A percentile compares a stretch with the other conserved stretches of the same genome.
Conservation (phyloP, 2,329 filamentous ascomycete genomes). For the Didymella arachidicola region DNA sequence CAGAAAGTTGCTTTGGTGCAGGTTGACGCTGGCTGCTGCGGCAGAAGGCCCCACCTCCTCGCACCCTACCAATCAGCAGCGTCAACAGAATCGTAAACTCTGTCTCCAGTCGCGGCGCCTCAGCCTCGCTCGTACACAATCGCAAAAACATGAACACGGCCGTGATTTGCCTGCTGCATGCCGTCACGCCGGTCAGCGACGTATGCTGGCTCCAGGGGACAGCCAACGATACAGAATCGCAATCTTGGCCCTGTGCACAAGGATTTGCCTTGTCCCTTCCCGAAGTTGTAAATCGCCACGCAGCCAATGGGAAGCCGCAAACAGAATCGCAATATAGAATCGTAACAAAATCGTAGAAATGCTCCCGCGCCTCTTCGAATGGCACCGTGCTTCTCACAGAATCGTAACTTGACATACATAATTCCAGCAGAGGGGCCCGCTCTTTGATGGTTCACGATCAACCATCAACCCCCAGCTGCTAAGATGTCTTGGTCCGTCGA, state of each 20-base stretch:
- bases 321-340: slow-evolving; percentile 4
- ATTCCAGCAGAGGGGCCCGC: not conserved
- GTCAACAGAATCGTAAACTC: slow-evolving; percentile 2
- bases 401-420: slow-evolving; percentile 6
- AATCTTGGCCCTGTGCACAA: not conserved
- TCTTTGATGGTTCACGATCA: not conserved
- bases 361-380: not conserved
- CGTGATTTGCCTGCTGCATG: not conserved
- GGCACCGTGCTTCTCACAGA: not conserved
- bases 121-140: slow-evolving; percentile 8
- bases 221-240: slow-evolving; percentile 10
- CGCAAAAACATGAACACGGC: not conserved
- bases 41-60: too few relatives aligned
- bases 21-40: too few relatives aligned
- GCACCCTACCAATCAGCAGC: not conserved
- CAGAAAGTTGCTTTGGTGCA: too few relatives aligned
- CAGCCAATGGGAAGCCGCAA: not conserved
- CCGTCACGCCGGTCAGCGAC: not conserved
- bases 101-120: not conserved
- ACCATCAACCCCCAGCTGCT: not conserved
- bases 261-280: too few relatives aligned
- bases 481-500: slow-evolving; percentile 13
- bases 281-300: slow-evolving; percentile 1
- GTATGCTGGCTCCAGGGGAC: not conserved
- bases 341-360: not conserved